Conservation (phyloP, 495 filamentous ascomycete genomes). For the Acidiella bohemica region DNA sequence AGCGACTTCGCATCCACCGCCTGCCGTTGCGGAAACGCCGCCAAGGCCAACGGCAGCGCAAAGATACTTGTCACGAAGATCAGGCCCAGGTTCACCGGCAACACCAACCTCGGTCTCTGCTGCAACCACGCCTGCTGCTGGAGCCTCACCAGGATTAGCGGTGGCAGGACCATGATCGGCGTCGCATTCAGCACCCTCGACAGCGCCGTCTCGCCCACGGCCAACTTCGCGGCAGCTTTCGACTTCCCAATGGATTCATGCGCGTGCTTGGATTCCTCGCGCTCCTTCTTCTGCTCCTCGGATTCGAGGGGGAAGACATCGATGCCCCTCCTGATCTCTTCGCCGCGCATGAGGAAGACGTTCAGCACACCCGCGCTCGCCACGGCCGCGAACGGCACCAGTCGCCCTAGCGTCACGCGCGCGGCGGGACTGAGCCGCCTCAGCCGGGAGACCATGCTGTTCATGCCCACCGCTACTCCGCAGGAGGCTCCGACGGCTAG, state of each 20-base stretch:
- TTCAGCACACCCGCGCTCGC: constrained; percentile 81
- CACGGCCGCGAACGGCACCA: constrained; percentile 92
- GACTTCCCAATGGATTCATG: constrained; percentile 63
- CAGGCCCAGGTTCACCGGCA: constrained; percentile 70
- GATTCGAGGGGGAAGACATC: constrained; percentile 71
- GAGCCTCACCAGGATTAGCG: constrained; percentile 66
- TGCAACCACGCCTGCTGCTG: constrained; percentile 66
- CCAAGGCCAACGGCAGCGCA: constrained; percentile 74
- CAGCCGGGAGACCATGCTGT: constrained; percentile 73
- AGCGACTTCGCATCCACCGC: constrained; percentile 54
- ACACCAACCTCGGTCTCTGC: constrained; percentile 51
- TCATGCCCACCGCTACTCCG: constrained; percentile 85
- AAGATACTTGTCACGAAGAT: constrained; percentile 71
- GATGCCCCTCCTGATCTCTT: constrained; percentile 85
- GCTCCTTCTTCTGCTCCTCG: constrained; percentile 39
- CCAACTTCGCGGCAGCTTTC: constrained; percentile 70
- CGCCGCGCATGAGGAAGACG: constrained; percentile 93
- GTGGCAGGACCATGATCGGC: constrained; percentile 92
- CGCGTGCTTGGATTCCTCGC: constrained; percentile 39
- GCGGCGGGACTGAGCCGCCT: constrained; percentile 60
- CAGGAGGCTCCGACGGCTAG: constrained; percentile 86
- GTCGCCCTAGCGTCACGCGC: constrained; percentile 56
- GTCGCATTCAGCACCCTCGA: constrained; percentile 83
- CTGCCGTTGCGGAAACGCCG: constrained; percentile 85
- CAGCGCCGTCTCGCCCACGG: constrained; percentile 82